A percentile compares a stretch with the other conserved stretches of the same genome.
phyloP scores from a whole-genome alignment of 768 basidiomycete genomes.

The Trametes elegans region DNA sequence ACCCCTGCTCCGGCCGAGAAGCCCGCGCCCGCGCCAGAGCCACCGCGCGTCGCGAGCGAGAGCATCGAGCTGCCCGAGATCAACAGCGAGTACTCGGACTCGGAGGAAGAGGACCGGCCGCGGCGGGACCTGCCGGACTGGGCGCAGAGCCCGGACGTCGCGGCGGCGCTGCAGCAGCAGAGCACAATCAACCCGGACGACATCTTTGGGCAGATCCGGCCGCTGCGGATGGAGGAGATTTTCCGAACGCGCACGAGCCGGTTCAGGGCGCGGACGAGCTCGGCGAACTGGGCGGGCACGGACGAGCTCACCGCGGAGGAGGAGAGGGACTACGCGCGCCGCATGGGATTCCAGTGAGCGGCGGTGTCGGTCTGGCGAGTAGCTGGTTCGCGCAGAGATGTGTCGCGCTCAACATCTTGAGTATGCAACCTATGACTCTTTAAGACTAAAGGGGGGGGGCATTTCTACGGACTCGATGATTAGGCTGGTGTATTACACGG shows the following conservation, averaged over 20 bases:
- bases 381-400: background rate
- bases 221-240: constrained; percentile 89
- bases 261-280: constrained; percentile 88
- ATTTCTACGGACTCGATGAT: too few relatives aligned
- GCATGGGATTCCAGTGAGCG: constrained; percentile 77
- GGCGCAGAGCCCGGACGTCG: constrained; percentile 89
- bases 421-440: too few relatives aligned
- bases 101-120: constrained; percentile 73
- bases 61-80: constrained; percentile 93
- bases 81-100: constrained; percentile 95
- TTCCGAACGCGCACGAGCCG: constrained; percentile 77
- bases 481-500: too few relatives aligned
- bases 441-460: too few relatives aligned
- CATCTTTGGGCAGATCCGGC: constrained; percentile 87
- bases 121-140: constrained; percentile 77
- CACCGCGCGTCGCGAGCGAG: constrained; percentile 53
- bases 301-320: constrained; percentile 84
- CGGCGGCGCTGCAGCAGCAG: constrained; percentile 76
- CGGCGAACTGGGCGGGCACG: constrained; percentile 95
- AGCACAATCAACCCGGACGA: constrained; percentile 87
- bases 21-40: constrained; percentile 38
- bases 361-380: background rate
- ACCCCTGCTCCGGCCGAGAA: constrained; percentile 63
- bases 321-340: constrained; percentile 79
- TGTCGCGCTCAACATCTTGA: background rate